phyloP scores from a whole-genome alignment of 768 basidiomycete species.

The Mycena floridula region DNA sequence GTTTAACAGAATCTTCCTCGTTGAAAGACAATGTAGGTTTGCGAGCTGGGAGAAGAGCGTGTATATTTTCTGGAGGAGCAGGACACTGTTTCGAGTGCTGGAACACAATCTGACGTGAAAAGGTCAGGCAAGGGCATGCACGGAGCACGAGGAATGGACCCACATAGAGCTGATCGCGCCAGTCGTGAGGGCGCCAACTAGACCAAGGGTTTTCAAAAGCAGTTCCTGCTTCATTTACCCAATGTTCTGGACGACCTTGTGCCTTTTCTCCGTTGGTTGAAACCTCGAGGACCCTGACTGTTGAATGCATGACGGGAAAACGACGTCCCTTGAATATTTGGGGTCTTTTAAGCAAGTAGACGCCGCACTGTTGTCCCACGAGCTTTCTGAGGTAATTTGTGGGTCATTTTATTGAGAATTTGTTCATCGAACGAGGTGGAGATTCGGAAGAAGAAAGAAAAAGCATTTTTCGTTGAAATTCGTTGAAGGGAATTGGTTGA shows the following conservation, averaged over 20 bases:
- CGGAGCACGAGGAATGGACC: neutral
- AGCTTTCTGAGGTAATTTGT: too few relatives aligned
- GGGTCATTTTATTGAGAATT: too few relatives aligned
- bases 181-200: slow-evolving; percentile 14
- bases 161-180: slow-evolving; percentile 11
- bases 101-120: neutral
- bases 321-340: too few relatives aligned
- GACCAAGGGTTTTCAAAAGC: slow-evolving; percentile 24
- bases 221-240: slow-evolving; percentile 17
- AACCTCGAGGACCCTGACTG: neutral
- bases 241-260: slow-evolving; percentile 18
- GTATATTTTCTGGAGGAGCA: slow-evolving; percentile 7
- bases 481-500: too few relatives aligned
- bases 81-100: neutral
- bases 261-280: neutral
- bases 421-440: too few relatives aligned
- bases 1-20: slow-evolving; percentile 22
- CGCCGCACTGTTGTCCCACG: too few relatives aligned
- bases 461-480: too few relatives aligned
- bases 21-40: slow-evolving; percentile 32
- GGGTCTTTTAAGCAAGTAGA: too few relatives aligned
- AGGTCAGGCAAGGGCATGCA: neutral
- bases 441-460: too few relatives aligned
- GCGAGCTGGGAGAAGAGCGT: slow-evolving; percentile 24
- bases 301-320: too few relatives aligned